Percentiles rank a stretch among this genome's conserved stretches.
Evolutionary conservation across 371 early-diverging fungal species (phyloP).

Genomic region (Blastocladiella emersonii): DNA sequence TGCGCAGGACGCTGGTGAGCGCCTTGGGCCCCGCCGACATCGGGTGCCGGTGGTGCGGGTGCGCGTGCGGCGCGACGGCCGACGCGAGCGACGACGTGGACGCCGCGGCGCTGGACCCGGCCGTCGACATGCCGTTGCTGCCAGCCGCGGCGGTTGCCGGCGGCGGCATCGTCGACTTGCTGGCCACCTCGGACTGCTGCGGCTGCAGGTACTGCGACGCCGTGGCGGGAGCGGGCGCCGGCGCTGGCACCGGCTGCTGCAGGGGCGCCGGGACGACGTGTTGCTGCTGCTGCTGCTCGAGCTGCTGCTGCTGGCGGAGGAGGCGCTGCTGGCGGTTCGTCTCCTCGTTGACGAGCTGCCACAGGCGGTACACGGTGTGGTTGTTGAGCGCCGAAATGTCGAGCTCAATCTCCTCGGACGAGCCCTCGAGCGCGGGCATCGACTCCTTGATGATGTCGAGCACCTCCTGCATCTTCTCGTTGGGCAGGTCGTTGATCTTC

Average conservation of each 20-base stretch:
- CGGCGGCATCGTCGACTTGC: too few relatives aligned
- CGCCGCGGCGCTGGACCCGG: neutral
- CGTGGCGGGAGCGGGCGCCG: too few relatives aligned
- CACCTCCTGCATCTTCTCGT: conserved; percentile 62
- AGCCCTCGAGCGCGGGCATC: conserved; percentile 61
- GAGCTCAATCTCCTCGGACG: conserved; percentile 82
- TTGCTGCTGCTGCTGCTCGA: neutral
- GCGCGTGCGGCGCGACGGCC: too few relatives aligned
- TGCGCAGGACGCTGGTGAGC: too few relatives aligned
- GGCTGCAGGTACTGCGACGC: too few relatives aligned
- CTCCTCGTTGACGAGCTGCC: conserved; percentile 62
- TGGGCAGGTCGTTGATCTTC: conserved; percentile 59
- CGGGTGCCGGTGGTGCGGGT: neutral
- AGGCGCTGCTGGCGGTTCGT: conserved; percentile 7
- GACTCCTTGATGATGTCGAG: conserved; percentile 72
- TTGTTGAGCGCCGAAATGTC: conserved; percentile 84
- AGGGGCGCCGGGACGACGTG: neutral
- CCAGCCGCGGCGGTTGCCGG: neutral
- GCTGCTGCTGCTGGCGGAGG: too few relatives aligned
- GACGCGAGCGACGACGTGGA: too few relatives aligned
- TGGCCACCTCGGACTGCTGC: too few relatives aligned
- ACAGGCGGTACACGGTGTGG: conserved; percentile 66
- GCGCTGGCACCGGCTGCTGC: too few relatives aligned
- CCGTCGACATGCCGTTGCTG: neutral
- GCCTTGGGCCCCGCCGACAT: neutral